Base-by-base conservation (phyloP, 1,284 basidiomycete species). In the Microstroma glucosiphilum region DNA sequence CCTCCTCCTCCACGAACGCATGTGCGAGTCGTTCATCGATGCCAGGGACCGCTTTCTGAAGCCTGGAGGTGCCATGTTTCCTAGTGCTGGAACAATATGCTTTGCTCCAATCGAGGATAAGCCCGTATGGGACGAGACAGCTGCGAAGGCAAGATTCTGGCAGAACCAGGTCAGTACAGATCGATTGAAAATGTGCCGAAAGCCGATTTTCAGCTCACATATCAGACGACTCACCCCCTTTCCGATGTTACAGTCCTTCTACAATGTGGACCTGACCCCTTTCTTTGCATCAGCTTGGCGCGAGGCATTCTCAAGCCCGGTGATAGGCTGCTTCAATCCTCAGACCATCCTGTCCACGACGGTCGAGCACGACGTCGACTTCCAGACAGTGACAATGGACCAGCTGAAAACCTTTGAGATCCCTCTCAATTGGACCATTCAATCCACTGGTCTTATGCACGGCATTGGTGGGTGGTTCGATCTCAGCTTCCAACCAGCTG, bases 21-120 rank as follows among this genome's bases (percentile, higher is more conserved):
- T 83, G 83, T 82, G 82, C 66, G 83, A 83, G 66, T 80, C 80
- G 2, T 83, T 82, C 63, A 66, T 83, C 9, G 74, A 82, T 23
- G 82, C 83, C 2, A 64, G 82, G 59, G 82, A 83, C 67, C 64
- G 70, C 8, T 72, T 79, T 53, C 81, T 83, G 37, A 82, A 82
- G 57, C 82, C 82, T 1, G 82, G 79, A 6, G 83, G 82, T 11
- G 78, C 81, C 25, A 67, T 83, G 8, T 76, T 82, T 17, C 83
- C 83, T 0, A 81, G 80, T 0, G 78, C 79, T 0, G 83, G 82
- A 1, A 79, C 80, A 15, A 79, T 83, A 58, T 82, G 80, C 73
- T 80, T 83, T 53, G 79, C 80, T 17, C 82, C 82, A 0, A 82
- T 83, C 64, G 79, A 80, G 8, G 83, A 83, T 64, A 80, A 82